Base-by-base conservation (phyloP, 106 monocot species). In the Ottelia alismoides region DNA sequence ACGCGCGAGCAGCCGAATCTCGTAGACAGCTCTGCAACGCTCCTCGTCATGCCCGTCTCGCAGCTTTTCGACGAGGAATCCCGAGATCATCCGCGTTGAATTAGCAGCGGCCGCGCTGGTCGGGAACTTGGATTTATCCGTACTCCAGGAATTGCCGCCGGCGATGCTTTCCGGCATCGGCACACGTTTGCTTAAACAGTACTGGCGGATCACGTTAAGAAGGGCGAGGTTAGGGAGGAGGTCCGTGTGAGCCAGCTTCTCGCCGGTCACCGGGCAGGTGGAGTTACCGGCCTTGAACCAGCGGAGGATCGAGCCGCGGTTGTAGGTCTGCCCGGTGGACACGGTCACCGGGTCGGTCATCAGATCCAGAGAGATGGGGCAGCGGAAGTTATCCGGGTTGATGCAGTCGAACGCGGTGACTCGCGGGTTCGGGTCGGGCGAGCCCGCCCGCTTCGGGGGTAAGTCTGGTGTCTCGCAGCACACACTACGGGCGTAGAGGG, bases 341-440 rank as follows among this genome's bases (percentile, higher is more conserved):
- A 96, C 61, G 14, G 77, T 89, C 19, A 96, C 96, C 0, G 96
- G 89, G 43, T 96, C 88, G 0, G 49, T 49, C 96, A 96, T 96
- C 45, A 85, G 55, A 40, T 96, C 89, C 2, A 96, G 79, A 1
- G 85, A 79, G 25, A 96, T 96, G 1, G 96, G 89, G 57, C 96
- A 96, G 29, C 50, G 61, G 48, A 96, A 59, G 7, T 56, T 44
- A 0, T 89, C 96, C 20, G 52, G 58, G 14, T 66, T 69, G 11
- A 78, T 55, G 28, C 29, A 46, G 18, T 65, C 32, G 20, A 64
- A 10, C 24, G 22, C 25, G 3, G 5, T 19, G 12, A 20, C n/a
- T 2, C 3, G 3, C 3, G 11, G 18, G 1, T 19, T 19, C 5
- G 18, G 16, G 22, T 26, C 17, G 45, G 18, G 19, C 22, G 9